These are phyloP conservation scores for Cercospora beticola DNA, from an alignment of 2,329 filamentous ascomycete species.

Conservation along the genomic window DNA sequence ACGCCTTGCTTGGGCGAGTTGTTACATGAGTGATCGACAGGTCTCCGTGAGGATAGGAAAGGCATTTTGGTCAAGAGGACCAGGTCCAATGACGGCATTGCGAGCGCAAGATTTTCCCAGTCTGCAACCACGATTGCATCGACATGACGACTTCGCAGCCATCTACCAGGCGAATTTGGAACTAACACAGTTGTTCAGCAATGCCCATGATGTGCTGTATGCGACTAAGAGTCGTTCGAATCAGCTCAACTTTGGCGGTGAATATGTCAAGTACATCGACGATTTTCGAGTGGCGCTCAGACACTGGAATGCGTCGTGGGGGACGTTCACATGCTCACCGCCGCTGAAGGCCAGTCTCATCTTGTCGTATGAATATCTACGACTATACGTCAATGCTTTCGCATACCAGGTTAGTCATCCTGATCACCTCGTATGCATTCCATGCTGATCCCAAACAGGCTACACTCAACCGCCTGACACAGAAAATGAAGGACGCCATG, in stretches of 20 bases:
- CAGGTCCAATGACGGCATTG: conserved; percentile 37
- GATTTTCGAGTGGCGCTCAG: conserved; percentile 36
- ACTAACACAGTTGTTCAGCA: conserved; percentile 38
- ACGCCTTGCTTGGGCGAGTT: conserved; percentile 37
- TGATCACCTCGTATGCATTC: background rate
- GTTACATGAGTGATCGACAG: conserved; percentile 38
- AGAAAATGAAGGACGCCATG: conserved; percentile 30
- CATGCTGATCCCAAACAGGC: conserved; percentile 18
- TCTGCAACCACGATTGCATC: conserved; percentile 28
- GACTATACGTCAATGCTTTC: conserved; percentile 66
- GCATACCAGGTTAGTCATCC: conserved; percentile 54
- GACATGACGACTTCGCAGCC: conserved; percentile 36
- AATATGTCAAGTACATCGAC: conserved; percentile 40
- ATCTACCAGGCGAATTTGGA: conserved; percentile 39
- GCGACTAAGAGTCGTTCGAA: conserved; percentile 36
- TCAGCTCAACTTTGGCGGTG: conserved; percentile 37
- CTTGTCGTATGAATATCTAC: conserved; percentile 63
- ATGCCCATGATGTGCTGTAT: conserved; percentile 39
- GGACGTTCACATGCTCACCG: conserved; percentile 44
- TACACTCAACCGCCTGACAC: conserved; percentile 35
- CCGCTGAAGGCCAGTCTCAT: conserved; percentile 61
- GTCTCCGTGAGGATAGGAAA: conserved; percentile 38
- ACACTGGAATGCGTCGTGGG: conserved; percentile 38
- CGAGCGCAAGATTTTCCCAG: conserved; percentile 37
- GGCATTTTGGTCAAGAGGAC: conserved; percentile 38